Percentiles rank a stretch among this genome's conserved stretches.
Conservation (phyloP, 139 green algal genomes). For the Chlorella sp. region DNA sequence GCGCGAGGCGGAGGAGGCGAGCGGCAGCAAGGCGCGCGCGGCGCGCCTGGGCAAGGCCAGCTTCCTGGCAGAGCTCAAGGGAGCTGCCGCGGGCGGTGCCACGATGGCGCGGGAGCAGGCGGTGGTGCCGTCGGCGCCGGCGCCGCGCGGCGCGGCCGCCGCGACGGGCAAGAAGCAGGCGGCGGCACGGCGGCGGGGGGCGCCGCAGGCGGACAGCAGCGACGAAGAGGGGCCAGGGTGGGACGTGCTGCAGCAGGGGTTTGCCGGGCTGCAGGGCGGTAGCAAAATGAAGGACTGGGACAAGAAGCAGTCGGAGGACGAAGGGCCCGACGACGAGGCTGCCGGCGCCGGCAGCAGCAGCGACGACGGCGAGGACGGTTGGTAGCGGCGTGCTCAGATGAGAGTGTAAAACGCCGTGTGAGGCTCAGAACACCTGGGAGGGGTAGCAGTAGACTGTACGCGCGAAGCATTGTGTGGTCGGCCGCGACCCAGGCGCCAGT, state of each 20-base stretch:
- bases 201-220: neutral
- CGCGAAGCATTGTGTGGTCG: neutral
- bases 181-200: neutral
- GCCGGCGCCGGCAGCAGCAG: slow-evolving; percentile 1
- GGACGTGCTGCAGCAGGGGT: slow-evolving; percentile 75
- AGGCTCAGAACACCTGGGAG: neutral
- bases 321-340: slow-evolving; percentile 15
- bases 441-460: neutral
- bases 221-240: slow-evolving; percentile 52
- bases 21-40: slow-evolving; percentile 39
- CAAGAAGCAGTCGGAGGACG: slow-evolving; percentile 34
- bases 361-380: slow-evolving; percentile 2
- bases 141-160: neutral
- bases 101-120: slow-evolving; percentile 1
- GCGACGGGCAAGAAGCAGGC: slow-evolving; percentile 1
- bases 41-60: slow-evolving; percentile 60
- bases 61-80: slow-evolving; percentile 73
- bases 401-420: neutral
- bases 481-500: neutral
- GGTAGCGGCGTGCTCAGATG: neutral
- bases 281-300: slow-evolving; percentile 92
- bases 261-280: slow-evolving; percentile 57
- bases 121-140: slow-evolving; percentile 30
- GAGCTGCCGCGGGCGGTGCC: slow-evolving; percentile 24
- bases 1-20: slow-evolving; percentile 33